A percentile compares a stretch with the other conserved stretches of the same genome.
These are phyloP conservation scores for Alternaria solani DNA, from an alignment of 2,329 filamentous ascomycete genomes.

Conservation along the genomic window DNA sequence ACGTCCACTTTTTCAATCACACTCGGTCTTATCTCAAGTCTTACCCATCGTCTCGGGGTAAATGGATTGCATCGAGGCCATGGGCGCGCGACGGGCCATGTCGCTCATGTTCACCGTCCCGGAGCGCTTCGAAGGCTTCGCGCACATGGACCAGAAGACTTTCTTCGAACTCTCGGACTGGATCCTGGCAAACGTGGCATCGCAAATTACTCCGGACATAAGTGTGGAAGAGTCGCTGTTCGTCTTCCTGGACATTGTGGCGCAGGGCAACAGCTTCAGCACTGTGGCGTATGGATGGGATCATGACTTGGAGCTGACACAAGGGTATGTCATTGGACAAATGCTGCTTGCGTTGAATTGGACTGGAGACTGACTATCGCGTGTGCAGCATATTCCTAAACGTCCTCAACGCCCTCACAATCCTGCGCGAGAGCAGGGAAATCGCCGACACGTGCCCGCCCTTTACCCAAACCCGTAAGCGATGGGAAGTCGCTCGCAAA, in stretches of 20 bases:
- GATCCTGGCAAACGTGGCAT: slow-evolving; percentile 46
- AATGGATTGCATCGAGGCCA: slow-evolving; percentile 27
- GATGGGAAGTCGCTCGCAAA: slow-evolving; percentile 44
- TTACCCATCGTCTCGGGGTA: background rate
- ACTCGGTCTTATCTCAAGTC: slow-evolving; percentile 1
- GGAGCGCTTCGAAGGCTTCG: slow-evolving; percentile 49
- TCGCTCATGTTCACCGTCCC: slow-evolving; percentile 47
- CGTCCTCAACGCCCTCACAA: slow-evolving; percentile 44
- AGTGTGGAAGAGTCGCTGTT: slow-evolving; percentile 50
- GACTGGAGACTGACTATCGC: slow-evolving; percentile 19
- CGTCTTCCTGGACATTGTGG: slow-evolving; percentile 50
- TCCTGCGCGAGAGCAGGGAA: slow-evolving; percentile 45
- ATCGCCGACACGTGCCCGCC: slow-evolving; percentile 42
- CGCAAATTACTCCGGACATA: slow-evolving; percentile 39
- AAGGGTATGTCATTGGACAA: slow-evolving; percentile 37
- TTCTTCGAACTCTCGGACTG: slow-evolving; percentile 51
- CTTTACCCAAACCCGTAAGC: slow-evolving; percentile 41
- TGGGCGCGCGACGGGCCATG: slow-evolving; percentile 43
- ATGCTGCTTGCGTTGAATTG: background rate
- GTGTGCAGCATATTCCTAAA: slow-evolving; percentile 45
- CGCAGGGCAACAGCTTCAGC: slow-evolving; percentile 48
- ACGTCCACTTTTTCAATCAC: background rate
- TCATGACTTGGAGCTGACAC: slow-evolving; percentile 47
- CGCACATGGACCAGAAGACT: slow-evolving; percentile 50
- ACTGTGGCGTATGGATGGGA: slow-evolving; percentile 44